Base-by-base conservation (phyloP, 2,329 filamentous ascomycete genomes). In the Cladophialophora exuberans region DNA sequence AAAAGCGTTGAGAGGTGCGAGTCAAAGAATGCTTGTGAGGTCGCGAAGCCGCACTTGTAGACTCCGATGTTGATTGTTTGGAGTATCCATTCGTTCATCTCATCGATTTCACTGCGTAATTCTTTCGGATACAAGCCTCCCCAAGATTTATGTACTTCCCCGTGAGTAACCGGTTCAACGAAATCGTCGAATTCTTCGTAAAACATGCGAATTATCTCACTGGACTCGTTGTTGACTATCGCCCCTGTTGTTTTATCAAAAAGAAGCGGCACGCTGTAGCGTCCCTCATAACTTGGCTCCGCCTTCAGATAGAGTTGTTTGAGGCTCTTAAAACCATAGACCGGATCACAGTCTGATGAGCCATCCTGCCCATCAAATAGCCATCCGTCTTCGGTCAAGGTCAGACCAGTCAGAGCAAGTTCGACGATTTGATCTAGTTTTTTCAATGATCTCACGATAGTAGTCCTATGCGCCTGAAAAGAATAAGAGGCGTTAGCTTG, bases 201-300 rank as follows among this genome's bases (percentile, higher is more conserved):
- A 50, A 96, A 75, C 86, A 95, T 94, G 63, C 90, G 83, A 65
- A 95, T 83, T 68, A 95, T 94, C 75, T 95, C 90, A 63, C 84
- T 87, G 69, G 87, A 90, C 78, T 95, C 90, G 64, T 96, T 95
- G 79, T 81, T 93, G 60, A 95, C 89, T 65, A 95, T 92, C 6
- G 78, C 83, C 66, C 84, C 81, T 50, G 77, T 74, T 75, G 87
- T 85, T 74, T 84, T 90, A 73, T 96, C 90, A 74, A 87, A 95
- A 46, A 96, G 77, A 20, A 88, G 84, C 0, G 90, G 90, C 6
- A 96, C 90, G 0, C 90, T 95, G 70, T 89, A 93, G 11, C 90
- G 81, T 1, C 87, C 90, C 6, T 74, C 67, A 65, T 90, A 96
- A 30, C 83, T 72, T 1, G 83, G 79, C 63, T 91, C 82, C 15